Evolutionary conservation across 2,329 filamentous ascomycete genomes (phyloP), one percentile per base, ranked within the genome.

Genomic region (Epichloe bromicola): DNA sequence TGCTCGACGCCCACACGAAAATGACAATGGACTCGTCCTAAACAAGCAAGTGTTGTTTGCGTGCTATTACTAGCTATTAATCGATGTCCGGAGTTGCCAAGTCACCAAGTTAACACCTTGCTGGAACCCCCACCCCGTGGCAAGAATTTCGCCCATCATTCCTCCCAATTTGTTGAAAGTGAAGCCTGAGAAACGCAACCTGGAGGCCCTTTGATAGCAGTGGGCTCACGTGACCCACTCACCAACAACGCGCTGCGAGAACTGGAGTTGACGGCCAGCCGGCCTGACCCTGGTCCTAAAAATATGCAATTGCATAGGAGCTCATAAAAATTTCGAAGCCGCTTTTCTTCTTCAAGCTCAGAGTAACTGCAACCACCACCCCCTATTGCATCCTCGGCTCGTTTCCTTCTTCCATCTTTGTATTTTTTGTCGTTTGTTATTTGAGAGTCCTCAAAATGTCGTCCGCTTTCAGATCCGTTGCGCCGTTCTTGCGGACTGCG

Each of bases 401-500:
- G 43, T 46, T 60, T 52, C 59, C 53, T 55, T 61, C 55, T 58
- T 59, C 50, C 48, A 58, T 60, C 56, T 50, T 59, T 52, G 53
- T 59, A 58, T 58, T 58, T 7, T 53, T 7, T 44, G 5, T 26
- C 11, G 12, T 44, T 26, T 15, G 15, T 2, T 19, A 11, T 44
- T 44, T 8, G 53, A 39, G 19, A 19, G 12, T 38, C 36, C 55
- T 52, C 74, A 85, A 69, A 65, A 95, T 94, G 86, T 83, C 88
- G 70, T 79, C 79, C 65, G 82, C 93, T 66, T 79, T 88, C 68
- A 83, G 88, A 75, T 81, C 85, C 56, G 66, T 88, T 63, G 80
- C 81, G 71, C 84, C 88, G 63, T 83, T 95, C 64, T 70, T 93
- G 72, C 86, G 87, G 75, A 86, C 88, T 59, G 85, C 86, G 69